Evolutionary conservation across 345 rosid genomes (phyloP), one percentile per base, ranked within the genome.

Genomic region (Adansonia digitata): DNA sequence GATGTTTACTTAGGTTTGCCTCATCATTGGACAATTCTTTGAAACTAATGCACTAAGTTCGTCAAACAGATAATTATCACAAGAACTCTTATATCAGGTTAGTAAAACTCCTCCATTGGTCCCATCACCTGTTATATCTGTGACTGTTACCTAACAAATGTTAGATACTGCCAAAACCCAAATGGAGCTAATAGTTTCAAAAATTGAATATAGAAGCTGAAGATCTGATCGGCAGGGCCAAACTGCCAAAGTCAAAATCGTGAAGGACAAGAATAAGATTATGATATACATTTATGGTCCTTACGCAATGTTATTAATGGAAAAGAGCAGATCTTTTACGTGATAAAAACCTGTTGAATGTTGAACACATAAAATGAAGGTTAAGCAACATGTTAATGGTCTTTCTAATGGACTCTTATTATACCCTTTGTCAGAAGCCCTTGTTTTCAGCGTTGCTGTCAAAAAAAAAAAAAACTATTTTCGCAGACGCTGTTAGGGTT

Each of bases 181-280:
- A 15, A 48, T 27, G 57, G 57, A 22, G 55, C 55, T 27, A n/a
- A n/a, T n/a, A 27, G 18, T 45, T 69, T 45, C 17, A n/a, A 4
- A 68, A 14, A 6, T 46, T 27, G 35, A 42, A 5, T 43, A 14
- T 63, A 10, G 53, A 66, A 66, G 9, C 18, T 35, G 53, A 43
- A 24, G 71, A 55, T 8, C 22, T 64, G 29, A 39, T 64, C 7
- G 52, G 26, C 40, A 17, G 22, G 45, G 9, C 27, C 73, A 69
- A 31, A 49, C 45, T 29, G n/a, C 46, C n/a, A 0, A 71, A 75
- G 78, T 78, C 84, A 78, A 72, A 75, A 53, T 52, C 72, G 81
- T 78, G 52, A 71, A 72, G 77, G 74, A 37, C 17, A 53, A 64
- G 64, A 55, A 75, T 55, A 75, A 64, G 73, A 74, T 77, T 52